phyloP scores from a whole-genome alignment of 495 filamentous ascomycete species.

The Daldinia childiae region DNA sequence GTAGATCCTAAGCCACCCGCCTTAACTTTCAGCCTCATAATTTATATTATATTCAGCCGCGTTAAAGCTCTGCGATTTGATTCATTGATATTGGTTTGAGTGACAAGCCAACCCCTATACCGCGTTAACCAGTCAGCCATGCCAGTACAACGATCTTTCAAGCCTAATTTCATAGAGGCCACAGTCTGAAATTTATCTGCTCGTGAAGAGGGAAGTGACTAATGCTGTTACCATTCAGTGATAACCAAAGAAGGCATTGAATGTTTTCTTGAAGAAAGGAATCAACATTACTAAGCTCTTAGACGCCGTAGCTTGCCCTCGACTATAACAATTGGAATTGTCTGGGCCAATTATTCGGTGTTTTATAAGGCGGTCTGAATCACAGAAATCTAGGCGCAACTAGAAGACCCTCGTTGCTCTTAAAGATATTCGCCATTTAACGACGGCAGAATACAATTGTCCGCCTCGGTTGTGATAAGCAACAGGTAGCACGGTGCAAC shows the following conservation, averaged over 20 bases:
- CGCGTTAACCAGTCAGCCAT: not conserved
- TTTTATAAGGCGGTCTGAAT: not conserved
- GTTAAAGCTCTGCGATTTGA: not conserved
- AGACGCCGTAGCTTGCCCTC: not conserved
- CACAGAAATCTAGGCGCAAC: not conserved
- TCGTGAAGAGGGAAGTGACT: not conserved
- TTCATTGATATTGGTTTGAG: not conserved
- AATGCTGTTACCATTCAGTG: not conserved
- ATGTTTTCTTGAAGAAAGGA: not conserved
- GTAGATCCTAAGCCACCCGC: not conserved
- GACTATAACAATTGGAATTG: not conserved
- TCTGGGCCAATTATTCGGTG: not conserved
- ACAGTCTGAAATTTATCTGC: not conserved
- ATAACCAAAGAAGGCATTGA: not conserved
- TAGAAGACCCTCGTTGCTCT: not conserved
- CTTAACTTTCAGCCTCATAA: constrained; percentile 5
- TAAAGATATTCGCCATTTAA: not conserved
- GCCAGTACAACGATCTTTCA: not conserved
- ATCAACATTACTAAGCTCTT: not conserved
- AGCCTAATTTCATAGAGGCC: not conserved
- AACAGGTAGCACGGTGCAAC: not conserved
- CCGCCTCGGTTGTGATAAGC: not conserved
- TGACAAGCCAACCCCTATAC: not conserved
- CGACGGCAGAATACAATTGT: not conserved
- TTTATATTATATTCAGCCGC: constrained; percentile 5